A percentile compares a stretch with the other conserved stretches of the same genome.
Evolutionary conservation across 257 asterid species (phyloP).

Genomic region (Nemophila menziesii): DNA sequence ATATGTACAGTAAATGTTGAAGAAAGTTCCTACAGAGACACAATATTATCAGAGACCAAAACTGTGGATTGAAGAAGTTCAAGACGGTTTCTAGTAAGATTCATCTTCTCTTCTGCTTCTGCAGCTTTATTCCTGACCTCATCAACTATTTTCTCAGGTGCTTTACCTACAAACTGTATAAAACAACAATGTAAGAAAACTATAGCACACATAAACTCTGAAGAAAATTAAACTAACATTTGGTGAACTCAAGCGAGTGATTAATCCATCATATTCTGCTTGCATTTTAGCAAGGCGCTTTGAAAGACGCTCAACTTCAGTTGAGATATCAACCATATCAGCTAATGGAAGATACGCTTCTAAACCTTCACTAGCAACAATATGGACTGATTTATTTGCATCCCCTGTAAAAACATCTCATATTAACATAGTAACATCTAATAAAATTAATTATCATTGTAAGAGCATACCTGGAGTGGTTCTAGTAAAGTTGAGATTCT

Average conservation of each 20-base stretch:
- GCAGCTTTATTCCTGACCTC: constrained; percentile 76
- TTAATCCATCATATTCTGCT: constrained; percentile 66
- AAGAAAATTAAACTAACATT: constrained; percentile 36
- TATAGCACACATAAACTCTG: not conserved
- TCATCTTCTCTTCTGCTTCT: constrained; percentile 80
- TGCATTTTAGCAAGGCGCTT: constrained; percentile 77
- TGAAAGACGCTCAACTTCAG: constrained; percentile 72
- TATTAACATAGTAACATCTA: constrained; percentile 9
- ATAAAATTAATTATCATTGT: not conserved
- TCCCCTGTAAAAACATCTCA: constrained; percentile 47
- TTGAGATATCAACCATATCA: constrained; percentile 87
- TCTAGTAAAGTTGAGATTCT: constrained; percentile 46
- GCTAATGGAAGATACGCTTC: constrained; percentile 98
- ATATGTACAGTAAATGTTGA: not conserved
- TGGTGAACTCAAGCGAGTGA: constrained; percentile 66
- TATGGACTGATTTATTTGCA: constrained; percentile 74
- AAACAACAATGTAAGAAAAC: not conserved
- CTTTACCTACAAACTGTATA: constrained; percentile 77
- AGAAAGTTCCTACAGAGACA: not conserved
- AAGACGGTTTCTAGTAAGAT: constrained; percentile 58
- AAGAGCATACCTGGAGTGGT: constrained; percentile 53
- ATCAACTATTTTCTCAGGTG: constrained; percentile 72
- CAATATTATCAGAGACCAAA: constrained; percentile 13
- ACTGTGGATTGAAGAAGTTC: constrained; percentile 57
- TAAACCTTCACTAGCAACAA: constrained; percentile 86